Evolutionary conservation across 2,329 filamentous ascomycete genomes (phyloP).

Genomic region (Taxawa tesnikishii): DNA sequence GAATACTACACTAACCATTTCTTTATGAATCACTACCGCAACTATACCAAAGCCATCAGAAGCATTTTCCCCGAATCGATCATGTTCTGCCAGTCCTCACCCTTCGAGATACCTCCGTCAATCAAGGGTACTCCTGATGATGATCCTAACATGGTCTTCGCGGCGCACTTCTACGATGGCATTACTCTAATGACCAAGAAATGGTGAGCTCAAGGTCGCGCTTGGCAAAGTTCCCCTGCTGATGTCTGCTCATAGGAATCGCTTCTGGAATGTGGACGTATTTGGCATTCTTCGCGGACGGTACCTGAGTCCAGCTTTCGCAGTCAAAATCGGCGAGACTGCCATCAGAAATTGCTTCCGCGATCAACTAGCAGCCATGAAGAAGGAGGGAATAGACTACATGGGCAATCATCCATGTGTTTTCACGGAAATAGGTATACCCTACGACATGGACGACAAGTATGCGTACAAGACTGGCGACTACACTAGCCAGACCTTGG

Average conservation of each 20-base stretch:
- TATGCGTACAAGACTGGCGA: slow-evolving; percentile 91
- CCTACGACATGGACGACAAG: slow-evolving; percentile 97
- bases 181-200: slow-evolving; percentile 96
- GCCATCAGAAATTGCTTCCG: slow-evolving; percentile 89
- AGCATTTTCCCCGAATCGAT: slow-evolving; percentile 67
- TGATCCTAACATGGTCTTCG: slow-evolving; percentile 80
- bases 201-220: slow-evolving; percentile 44
- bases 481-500: slow-evolving; percentile 81
- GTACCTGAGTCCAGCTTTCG: slow-evolving; percentile 81
- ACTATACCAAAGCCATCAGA: slow-evolving; percentile 63
- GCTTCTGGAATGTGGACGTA: slow-evolving; percentile 92
- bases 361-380: slow-evolving; percentile 73
- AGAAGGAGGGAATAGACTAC: slow-evolving; percentile 75
- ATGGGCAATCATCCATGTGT: slow-evolving; percentile 83
- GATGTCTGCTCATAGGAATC: slow-evolving; percentile 45
- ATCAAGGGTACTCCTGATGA: slow-evolving; percentile 84
- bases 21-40: slow-evolving; percentile 76
- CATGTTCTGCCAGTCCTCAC: slow-evolving; percentile 82
- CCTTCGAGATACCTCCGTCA: slow-evolving; percentile 77
- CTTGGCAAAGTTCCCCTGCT: background rate
- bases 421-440: slow-evolving; percentile 92
- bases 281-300: slow-evolving; percentile 81
- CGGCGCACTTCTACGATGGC: slow-evolving; percentile 93
- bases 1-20: slow-evolving; percentile 82
- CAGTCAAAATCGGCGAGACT: slow-evolving; percentile 81